Evolutionary conservation across 345 rosid species (phyloP), one percentile per base, ranked within the genome.

Genomic region (Arabidopsis arenosa): DNA sequence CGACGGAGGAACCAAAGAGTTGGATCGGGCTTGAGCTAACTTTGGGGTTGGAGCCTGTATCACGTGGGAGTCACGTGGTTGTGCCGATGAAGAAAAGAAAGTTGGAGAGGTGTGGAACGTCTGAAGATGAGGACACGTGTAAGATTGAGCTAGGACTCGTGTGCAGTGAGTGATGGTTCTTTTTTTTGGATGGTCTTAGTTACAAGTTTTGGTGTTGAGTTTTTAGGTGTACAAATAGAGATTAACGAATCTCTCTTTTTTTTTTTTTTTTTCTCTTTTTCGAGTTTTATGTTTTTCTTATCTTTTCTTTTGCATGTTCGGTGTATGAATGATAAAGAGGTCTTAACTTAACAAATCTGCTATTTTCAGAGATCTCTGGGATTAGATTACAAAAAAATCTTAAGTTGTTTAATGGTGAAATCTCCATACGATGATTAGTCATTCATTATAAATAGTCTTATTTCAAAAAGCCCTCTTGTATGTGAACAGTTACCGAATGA

Each of bases 1-100:
- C 83, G 39, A 89, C 85, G 54, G 82, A 80, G 12, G 87, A 90
- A 75, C 84, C 84, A 79, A 73, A 80, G 18, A 85, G 88, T 5
- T 85, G 74, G 47, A 88, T 87, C 36, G 69, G 72, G 14, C 80
- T 90, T 51, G 93, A 92, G 80, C 85, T 92, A 72, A 86, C 93
- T 3, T 82, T 88, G 45, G 93, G 93, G 68, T 11, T 84, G 6
- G 84, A 84, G 82, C 95, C 91, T n/a, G 45, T 41, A 18, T 52
- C 85, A 73, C 88, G 88, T 70, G 88, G 65, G 37, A 37, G 40
- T 39, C 90, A 77, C 83, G 88, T 85, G 87, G 83, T 91, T 0
- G 83, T 91, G 0, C 97, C 97, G 0, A 79, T 92, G 64, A 92
- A 92, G 80, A 92, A 92, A 72, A 82, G 96, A 40, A 88, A 81